Conservation (phyloP, 805 yeast species). For the Wickerhamiella parazyma region DNA sequence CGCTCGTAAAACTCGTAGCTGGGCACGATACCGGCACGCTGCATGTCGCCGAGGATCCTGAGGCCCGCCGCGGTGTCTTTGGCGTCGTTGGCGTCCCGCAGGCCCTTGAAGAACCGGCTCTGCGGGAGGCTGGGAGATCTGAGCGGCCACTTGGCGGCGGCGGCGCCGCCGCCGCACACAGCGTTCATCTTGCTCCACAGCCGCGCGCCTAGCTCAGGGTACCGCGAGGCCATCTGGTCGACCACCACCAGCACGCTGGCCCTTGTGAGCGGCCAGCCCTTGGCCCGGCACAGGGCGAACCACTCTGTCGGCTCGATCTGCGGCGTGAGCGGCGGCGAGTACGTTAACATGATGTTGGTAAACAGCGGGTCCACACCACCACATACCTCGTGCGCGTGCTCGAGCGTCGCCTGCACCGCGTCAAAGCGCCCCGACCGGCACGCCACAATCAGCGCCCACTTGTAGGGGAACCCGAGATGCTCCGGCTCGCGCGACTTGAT, state of each 20-base stretch:
- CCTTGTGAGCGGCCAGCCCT: constrained; percentile 14
- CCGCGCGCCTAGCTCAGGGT: neutral
- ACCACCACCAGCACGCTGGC: constrained; percentile 3
- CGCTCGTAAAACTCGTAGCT: constrained; percentile 12
- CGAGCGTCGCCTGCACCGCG: constrained; percentile 9
- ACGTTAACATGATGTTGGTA: constrained; percentile 12
- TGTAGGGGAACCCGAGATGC: constrained; percentile 2
- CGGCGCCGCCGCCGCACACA: neutral
- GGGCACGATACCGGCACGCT: constrained; percentile 12
- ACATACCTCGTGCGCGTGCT: constrained; percentile 10
- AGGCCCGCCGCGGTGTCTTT: neutral
- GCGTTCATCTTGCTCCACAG: neutral
- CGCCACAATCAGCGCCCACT: constrained; percentile 11
- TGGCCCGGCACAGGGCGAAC: constrained; percentile 12
- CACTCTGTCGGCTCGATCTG: constrained; percentile 11
- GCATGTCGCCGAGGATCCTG: neutral
- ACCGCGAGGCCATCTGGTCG: neutral
- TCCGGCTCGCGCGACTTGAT: neutral
- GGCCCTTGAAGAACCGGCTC: neutral
- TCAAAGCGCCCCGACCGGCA: constrained; percentile 5
- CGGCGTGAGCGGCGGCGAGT: constrained; percentile 12
- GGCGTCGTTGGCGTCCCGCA: neutral
- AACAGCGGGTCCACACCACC: constrained; percentile 6
- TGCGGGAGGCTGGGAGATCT: neutral
- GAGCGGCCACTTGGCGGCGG: neutral